Evolutionary conservation across 768 basidiomycete species (phyloP).

Genomic region (Lyophyllum semitale): DNA sequence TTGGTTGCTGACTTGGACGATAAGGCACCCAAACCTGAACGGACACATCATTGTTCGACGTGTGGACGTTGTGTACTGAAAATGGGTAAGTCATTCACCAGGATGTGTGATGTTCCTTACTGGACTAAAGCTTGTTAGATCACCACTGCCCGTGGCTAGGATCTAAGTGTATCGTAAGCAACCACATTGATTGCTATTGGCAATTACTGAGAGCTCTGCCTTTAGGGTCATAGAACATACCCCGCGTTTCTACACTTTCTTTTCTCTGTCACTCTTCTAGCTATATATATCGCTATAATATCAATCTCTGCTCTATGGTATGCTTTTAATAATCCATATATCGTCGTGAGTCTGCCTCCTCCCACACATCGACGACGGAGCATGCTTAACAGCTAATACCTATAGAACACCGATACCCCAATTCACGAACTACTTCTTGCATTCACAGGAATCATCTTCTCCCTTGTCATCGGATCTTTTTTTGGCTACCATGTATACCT

Average conservation of each 20-base stretch:
- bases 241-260: constrained; percentile 84
- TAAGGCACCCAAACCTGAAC: constrained; percentile 72
- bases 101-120: not conserved
- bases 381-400: not conserved
- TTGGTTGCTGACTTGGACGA: not conserved
- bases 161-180: constrained; percentile 70
- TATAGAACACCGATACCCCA: constrained; percentile 64
- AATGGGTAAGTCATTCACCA: constrained; percentile 61
- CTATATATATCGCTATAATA: constrained; percentile 59
- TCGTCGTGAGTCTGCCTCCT: constrained; percentile 51
- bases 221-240: constrained; percentile 81
- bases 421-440: constrained; percentile 70
- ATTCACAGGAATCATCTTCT: constrained; percentile 59
- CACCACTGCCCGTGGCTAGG: constrained; percentile 90
- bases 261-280: constrained; percentile 58
- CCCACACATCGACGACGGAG: not conserved
- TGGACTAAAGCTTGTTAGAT: constrained; percentile 42
- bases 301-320: constrained; percentile 57
- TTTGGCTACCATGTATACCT: constrained; percentile 77
- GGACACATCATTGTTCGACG: constrained; percentile 75
- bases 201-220: not conserved
- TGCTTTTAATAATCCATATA: constrained; percentile 63
- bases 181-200: not conserved
- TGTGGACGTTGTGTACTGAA: constrained; percentile 83
- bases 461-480: constrained; percentile 75